Percentiles rank a stretch among this genome's conserved stretches.
Conservation (phyloP, 106 monocot genomes). For the Agapanthus africanus region DNA sequence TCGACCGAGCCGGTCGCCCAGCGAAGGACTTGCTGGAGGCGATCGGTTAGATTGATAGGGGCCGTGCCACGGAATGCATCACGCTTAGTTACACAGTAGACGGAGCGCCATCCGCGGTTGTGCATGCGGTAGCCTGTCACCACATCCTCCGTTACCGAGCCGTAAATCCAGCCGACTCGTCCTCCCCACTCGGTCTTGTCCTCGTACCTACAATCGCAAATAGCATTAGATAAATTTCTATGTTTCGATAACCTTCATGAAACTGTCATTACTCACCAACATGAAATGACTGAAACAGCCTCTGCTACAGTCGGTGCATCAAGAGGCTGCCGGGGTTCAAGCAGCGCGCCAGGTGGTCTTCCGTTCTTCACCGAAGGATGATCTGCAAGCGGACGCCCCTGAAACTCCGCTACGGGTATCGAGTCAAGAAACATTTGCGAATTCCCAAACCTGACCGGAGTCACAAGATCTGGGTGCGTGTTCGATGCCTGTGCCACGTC, state of each 20-base stretch:
- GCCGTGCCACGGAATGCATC: constrained; percentile 95
- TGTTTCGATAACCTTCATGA: no score
- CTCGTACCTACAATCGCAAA: constrained; percentile 69
- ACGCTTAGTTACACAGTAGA: constrained; percentile 81
- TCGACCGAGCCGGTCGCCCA: constrained; percentile 99
- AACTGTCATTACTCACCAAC: no score
- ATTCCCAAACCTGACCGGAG: constrained; percentile 65
- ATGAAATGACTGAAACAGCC: constrained; percentile 81
- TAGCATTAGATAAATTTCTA: no score
- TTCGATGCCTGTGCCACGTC: constrained; percentile 9
- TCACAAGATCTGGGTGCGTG: constrained; percentile 47
- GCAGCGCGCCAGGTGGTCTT: constrained; percentile 61
- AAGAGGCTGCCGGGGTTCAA: constrained; percentile 67
- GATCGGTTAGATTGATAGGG: constrained; percentile 89
- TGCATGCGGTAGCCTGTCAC: constrained; percentile 99
- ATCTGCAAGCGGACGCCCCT: constrained; percentile 81
- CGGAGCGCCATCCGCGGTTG: constrained; percentile 86
- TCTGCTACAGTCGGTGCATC: constrained; percentile 86
- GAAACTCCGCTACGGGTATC: constrained; percentile 68
- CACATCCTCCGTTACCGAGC: constrained; percentile 93
- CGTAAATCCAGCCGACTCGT: constrained; percentile 93
- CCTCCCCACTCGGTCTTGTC: constrained; percentile 87
- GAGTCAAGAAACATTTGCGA: constrained; percentile 63
- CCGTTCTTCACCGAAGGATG: constrained; percentile 81
- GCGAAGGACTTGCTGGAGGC: constrained; percentile 95